Evolutionary conservation across 305 asterid species (phyloP), one percentile per base, ranked within the genome.

Genomic region (Fraxinus floribunda): DNA sequence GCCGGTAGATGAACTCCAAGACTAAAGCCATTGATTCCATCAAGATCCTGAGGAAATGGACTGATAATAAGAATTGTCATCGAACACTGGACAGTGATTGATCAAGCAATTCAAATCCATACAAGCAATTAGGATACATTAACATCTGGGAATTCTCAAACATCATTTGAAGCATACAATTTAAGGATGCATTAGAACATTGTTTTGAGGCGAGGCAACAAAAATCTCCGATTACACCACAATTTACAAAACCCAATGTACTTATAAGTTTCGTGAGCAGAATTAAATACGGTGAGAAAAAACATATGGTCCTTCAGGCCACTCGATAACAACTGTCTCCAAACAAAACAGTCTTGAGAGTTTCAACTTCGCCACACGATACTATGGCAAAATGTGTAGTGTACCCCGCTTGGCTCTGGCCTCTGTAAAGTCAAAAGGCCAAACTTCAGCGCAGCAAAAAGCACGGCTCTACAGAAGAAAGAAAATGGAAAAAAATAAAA

Each of bases 161-260:
- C 68, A 52, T 16, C 62, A 16, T 52, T 49, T 15, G 11, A 57
- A 57, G 9, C 44, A 32, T 83, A 83, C 86, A 86, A 41, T 41
- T 32, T 13, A 72, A 81, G 46, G 38, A 35, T 73, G 62, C 84
- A 80, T 57, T 85, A 77, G 29, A 77, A 77, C n/a, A n/a, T 52
- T 13, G 71, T 68, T 52, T 52, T n/a, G 22, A 52, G 64, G 64
- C 22, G 6, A 49, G 64, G 9, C 64, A 52, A 5, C 22, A 71
- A 39, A 46, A 86, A 78, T 77, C 86, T 82, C 81, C 66, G 85
- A 78, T 76, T 77, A 83, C 86, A 46, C 76, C 75, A 74, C 92
- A 88, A 88, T 89, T 88, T 92, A 88, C 91, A 84, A 79, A 83
- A 79, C 39, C 83, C 86, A 86, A 83, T 83, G 90, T 87, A 89